Conservation (phyloP, 768 basidiomycete species). For the Rhizopogon vesiculosus region DNA sequence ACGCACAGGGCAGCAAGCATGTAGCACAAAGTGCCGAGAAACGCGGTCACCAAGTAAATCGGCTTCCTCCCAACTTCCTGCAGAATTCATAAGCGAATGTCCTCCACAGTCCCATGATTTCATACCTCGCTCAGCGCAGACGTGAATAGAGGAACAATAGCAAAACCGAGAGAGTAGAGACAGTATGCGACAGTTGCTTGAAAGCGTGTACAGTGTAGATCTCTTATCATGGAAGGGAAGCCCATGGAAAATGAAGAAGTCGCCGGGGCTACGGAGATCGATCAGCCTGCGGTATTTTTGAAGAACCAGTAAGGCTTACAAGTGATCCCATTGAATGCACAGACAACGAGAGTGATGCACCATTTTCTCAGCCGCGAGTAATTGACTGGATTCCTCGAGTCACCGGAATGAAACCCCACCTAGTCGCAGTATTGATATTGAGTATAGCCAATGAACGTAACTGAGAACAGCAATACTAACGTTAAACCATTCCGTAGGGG, state of each 20-base stretch:
- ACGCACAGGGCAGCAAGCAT: constrained; percentile 27
- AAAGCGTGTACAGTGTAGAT: constrained; percentile 38
- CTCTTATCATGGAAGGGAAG: constrained; percentile 45
- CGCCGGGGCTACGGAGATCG: constrained; percentile 37
- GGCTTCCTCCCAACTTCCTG: constrained; percentile 58
- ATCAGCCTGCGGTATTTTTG: not conserved
- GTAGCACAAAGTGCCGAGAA: constrained; percentile 40
- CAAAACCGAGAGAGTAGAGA: constrained; percentile 59
- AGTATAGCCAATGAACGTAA: not conserved
- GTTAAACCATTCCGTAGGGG: constrained; percentile 5
- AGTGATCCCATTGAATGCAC: constrained; percentile 24
- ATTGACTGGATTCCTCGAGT: constrained; percentile 33
- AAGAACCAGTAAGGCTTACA: constrained; percentile 6
- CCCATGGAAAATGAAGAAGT: constrained; percentile 53
- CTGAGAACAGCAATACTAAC: constrained; percentile 6
- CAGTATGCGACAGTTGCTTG: constrained; percentile 44
- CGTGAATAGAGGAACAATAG: constrained; percentile 55
- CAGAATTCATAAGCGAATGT: not conserved
- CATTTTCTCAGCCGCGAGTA: constrained; percentile 36
- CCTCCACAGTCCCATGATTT: not conserved
- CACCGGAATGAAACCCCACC: constrained; percentile 34
- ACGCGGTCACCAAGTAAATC: constrained; percentile 45
- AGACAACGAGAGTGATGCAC: constrained; percentile 27
- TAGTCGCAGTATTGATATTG: constrained; percentile 6
- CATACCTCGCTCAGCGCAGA: constrained; percentile 63